A percentile compares a stretch with the other conserved stretches of the same genome.
These are phyloP conservation scores for Diaporthe sp. DNA, from an alignment of 2,329 filamentous ascomycete genomes.

Conservation along the genomic window DNA sequence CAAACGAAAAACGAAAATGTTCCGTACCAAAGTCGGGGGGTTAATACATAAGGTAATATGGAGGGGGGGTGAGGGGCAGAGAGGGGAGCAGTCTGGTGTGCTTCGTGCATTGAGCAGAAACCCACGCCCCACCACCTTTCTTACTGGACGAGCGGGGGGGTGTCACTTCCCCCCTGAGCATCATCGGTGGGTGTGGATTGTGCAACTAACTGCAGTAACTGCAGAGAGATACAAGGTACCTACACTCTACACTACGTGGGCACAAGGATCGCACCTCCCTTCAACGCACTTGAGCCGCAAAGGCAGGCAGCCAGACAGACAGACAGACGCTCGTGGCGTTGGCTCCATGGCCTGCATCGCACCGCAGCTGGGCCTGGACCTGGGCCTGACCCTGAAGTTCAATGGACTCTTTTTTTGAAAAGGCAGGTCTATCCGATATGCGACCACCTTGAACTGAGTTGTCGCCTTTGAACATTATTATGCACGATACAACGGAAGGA, in stretches of 20 bases:
- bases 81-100: not conserved
- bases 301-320: not conserved
- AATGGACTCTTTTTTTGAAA: not conserved
- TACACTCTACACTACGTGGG: not conserved
- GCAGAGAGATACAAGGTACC: not conserved
- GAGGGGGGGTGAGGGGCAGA: not conserved
- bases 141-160: not conserved
- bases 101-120: constrained; percentile 17
- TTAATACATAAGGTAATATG: constrained; percentile 23
- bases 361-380: not conserved
- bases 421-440: not conserved
- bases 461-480: not conserved
- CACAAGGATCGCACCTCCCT: constrained; percentile 20
- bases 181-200: not conserved
- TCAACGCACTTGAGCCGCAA: constrained; percentile 12
- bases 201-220: not conserved
- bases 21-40: not conserved
- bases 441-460: not conserved
- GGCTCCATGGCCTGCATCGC: constrained; percentile 11
- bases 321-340: not conserved
- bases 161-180: not conserved
- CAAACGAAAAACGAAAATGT: not conserved
- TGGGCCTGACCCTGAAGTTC: not conserved
- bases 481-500: not conserved
- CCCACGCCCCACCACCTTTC: not conserved